A percentile compares a stretch with the other conserved stretches of the same genome.
Evolutionary conservation across 2,329 filamentous ascomycete species (phyloP).

Genomic region (Aspergillus caelatus): DNA sequence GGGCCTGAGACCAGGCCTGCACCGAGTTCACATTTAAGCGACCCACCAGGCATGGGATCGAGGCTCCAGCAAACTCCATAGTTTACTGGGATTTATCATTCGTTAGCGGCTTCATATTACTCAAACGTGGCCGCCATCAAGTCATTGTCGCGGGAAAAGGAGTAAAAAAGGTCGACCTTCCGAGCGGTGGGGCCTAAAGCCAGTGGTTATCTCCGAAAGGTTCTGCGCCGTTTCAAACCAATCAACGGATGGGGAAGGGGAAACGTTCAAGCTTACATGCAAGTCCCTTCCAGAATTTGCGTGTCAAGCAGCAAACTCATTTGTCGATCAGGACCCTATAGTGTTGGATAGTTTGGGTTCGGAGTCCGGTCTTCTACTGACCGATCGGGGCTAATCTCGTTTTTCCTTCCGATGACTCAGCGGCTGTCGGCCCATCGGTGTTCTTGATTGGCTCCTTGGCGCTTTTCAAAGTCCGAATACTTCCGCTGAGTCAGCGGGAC

Average conservation of each 20-base stretch:
- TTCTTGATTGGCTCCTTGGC: not conserved
- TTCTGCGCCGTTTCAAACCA: not conserved
- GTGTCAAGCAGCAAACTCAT: not conserved
- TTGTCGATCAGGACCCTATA: not conserved
- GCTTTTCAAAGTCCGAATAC: not conserved
- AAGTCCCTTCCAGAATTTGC: not conserved
- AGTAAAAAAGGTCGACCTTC: not conserved
- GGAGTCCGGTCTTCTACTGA: not conserved
- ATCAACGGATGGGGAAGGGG: not conserved
- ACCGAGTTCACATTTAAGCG: slow-evolving; percentile 7
- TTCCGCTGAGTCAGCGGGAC: slow-evolving; percentile 1
- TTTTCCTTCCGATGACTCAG: slow-evolving; percentile 5
- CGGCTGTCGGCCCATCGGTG: not conserved
- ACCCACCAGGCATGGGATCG: slow-evolving; percentile 9
- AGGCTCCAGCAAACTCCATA: not conserved
- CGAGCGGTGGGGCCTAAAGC: not conserved
- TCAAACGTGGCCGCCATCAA: not conserved
- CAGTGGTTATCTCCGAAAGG: slow-evolving; percentile 1
- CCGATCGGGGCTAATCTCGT: not conserved
- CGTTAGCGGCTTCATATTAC: not conserved
- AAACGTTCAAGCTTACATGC: not conserved
- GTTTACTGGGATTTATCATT: not conserved
- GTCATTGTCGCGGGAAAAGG: not conserved
- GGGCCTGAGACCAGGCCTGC: slow-evolving; percentile 5
- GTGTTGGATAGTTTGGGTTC: not conserved